Evolutionary conservation across 2,329 filamentous ascomycete species (phyloP).

Genomic region (Simplicillium aogashimaense): DNA sequence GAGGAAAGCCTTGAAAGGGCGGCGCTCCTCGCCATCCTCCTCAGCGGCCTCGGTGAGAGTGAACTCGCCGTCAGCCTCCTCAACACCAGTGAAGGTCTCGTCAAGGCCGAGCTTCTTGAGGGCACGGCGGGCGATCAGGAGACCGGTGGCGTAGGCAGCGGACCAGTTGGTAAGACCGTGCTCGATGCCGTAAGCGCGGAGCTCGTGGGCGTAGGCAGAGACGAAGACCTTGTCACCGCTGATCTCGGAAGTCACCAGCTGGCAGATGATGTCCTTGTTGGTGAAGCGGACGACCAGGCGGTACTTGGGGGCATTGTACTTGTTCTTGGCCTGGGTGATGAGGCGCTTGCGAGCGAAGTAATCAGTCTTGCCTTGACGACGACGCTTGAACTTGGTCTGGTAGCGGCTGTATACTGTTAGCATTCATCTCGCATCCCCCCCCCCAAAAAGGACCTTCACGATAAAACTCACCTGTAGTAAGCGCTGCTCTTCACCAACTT

Average conservation of each 20-base stretch:
- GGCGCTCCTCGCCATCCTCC: constrained; percentile 83
- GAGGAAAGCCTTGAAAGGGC: constrained; percentile 98
- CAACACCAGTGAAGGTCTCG: constrained; percentile 87
- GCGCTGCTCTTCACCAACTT: constrained; percentile 96
- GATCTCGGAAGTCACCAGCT: constrained; percentile 96
- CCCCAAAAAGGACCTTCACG: too few relatives aligned
- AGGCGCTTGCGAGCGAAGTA: constrained; percentile 99
- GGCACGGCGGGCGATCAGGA: constrained; percentile 91
- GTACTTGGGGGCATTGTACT: constrained; percentile 99
- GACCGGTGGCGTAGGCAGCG: constrained; percentile 91
- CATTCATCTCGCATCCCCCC: too few relatives aligned
- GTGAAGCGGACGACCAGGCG: constrained; percentile 98
- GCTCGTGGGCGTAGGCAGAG: constrained; percentile 92
- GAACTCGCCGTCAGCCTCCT: constrained; percentile 96
- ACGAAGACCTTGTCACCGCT: constrained; percentile 94
- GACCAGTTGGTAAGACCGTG: constrained; percentile 99
- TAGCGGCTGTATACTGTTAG: constrained; percentile 60
- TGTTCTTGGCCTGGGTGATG: constrained; percentile 99
- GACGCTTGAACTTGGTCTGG: constrained; percentile 99
- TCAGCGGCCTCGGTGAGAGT: constrained; percentile 89
- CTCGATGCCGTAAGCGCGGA: constrained; percentile 92
- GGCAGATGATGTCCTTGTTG: constrained; percentile 98
- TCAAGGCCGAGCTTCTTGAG: constrained; percentile 96
- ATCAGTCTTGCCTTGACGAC: constrained; percentile 95
- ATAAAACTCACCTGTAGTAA: constrained; percentile 88